Evolutionary conservation across 768 basidiomycete genomes (phyloP).

Genomic region (Termitomyces sp.): DNA sequence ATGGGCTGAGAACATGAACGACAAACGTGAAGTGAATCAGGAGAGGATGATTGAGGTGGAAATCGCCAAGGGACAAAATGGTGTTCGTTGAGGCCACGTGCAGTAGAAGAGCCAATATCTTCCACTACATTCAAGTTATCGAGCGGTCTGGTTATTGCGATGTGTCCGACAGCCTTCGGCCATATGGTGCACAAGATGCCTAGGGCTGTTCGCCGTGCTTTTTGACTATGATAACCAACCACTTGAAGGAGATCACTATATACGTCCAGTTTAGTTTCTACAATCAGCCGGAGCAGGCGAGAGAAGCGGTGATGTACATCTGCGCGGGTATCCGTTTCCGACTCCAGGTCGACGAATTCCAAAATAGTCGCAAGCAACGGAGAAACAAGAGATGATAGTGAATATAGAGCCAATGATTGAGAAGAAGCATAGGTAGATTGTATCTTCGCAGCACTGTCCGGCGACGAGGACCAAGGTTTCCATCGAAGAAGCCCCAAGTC

Average conservation of each 20-base stretch:
- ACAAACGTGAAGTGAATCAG: conserved; percentile 43
- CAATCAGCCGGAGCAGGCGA: conserved; percentile 50
- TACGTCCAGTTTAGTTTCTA: conserved; percentile 59
- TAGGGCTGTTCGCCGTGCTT: conserved; percentile 52
- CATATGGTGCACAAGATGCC: conserved; percentile 57
- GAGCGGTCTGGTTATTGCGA: conserved; percentile 52
- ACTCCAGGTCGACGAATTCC: conserved; percentile 46
- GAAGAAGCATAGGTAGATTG: conserved; percentile 55
- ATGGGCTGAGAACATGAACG: conserved; percentile 51
- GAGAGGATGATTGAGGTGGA: conserved; percentile 18
- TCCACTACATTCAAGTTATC: conserved; percentile 32
- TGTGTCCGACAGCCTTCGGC: conserved; percentile 69
- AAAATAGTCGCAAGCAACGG: conserved; percentile 62
- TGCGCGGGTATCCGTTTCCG: conserved; percentile 21
- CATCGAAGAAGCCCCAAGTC: conserved; percentile 15
- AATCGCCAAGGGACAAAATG: conserved; percentile 73
- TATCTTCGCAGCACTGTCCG: conserved; percentile 20
- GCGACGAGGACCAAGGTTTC: conserved; percentile 25
- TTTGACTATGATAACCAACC: conserved; percentile 60
- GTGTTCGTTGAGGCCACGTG: conserved; percentile 38
- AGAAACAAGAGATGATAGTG: conserved; percentile 57
- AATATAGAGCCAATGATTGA: conserved; percentile 53
- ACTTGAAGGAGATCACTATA: conserved; percentile 72
- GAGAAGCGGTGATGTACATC: conserved; percentile 47
- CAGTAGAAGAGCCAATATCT: background rate